These are phyloP conservation scores for Trichoderma orchidacearum DNA, from an alignment of 495 filamentous ascomycete genomes.

Conservation along the genomic window DNA sequence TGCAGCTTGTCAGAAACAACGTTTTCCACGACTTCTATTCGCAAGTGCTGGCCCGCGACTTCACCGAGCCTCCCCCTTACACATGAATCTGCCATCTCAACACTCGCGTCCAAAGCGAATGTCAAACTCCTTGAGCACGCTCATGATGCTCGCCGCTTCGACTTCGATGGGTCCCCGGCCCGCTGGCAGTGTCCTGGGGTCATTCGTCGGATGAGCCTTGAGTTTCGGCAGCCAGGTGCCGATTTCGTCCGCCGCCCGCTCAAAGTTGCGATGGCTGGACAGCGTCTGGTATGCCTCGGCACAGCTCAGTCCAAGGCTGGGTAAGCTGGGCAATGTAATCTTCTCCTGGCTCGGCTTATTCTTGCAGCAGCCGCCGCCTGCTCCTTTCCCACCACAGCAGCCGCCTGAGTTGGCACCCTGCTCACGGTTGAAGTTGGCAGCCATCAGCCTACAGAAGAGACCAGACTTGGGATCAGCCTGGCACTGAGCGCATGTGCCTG, in stretches of 20 bases:
- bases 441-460: slow-evolving; percentile 75
- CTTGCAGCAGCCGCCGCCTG: slow-evolving; percentile 26
- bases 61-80: no score
- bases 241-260: slow-evolving; percentile 60
- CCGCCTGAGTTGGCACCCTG: slow-evolving; percentile 26
- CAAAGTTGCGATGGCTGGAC: slow-evolving; percentile 66
- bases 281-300: slow-evolving; percentile 76
- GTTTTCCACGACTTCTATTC: neutral
- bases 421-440: slow-evolving; percentile 42
- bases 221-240: slow-evolving; percentile 64
- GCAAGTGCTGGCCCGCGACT: no score
- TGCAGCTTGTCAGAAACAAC: neutral
- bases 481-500: slow-evolving; percentile 72
- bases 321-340: neutral
- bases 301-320: slow-evolving; percentile 38
- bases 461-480: slow-evolving; percentile 63
- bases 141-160: slow-evolving; percentile 78
- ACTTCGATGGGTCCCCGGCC: slow-evolving; percentile 56
- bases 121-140: slow-evolving; percentile 72
- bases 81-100: neutral
- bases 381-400: slow-evolving; percentile 29
- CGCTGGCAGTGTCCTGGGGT: neutral
- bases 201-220: slow-evolving; percentile 35
- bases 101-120: slow-evolving; percentile 46
- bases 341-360: slow-evolving; percentile 1